Percentiles rank a stretch among this genome's conserved stretches.
phyloP scores from a whole-genome alignment of 108 stramenopile genomes.

The Poteriospumella lacustris region DNA sequence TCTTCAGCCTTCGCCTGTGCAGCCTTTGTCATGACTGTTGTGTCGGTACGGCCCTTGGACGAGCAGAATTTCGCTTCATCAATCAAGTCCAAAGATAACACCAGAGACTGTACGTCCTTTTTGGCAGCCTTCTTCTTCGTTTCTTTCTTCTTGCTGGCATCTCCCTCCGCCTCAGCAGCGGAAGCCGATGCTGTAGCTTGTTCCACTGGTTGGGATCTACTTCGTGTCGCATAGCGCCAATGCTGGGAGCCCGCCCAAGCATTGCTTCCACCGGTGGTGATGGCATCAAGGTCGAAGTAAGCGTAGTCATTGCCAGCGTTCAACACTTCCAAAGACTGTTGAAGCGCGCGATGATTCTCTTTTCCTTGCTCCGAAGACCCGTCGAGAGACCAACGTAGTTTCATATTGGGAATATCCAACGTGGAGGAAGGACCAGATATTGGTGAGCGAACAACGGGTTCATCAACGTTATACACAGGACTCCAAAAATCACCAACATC shows the following conservation, averaged over 20 bases:
- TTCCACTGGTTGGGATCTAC: neutral
- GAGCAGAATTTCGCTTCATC: neutral
- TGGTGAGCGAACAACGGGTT: neutral
- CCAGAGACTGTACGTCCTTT: neutral
- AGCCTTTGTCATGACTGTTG: neutral
- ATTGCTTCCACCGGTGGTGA: conserved; percentile 4
- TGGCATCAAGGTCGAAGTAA: neutral
- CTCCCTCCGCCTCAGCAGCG: neutral
- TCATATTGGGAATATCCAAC: no score
- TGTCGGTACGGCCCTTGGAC: neutral
- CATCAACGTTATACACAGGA: neutral
- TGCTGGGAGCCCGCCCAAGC: conserved; percentile 21
- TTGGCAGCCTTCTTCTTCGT: neutral
- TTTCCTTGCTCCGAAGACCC: no score
- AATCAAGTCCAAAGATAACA: neutral
- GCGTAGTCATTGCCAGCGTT: neutral
- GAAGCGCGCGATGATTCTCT: no score
- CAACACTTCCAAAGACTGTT: no score
- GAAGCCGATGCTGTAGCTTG: neutral
- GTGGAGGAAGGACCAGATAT: neutral
- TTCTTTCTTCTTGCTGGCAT: neutral
- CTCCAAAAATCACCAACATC: neutral
- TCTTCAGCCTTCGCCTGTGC: neutral
- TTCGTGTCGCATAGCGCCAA: neutral
- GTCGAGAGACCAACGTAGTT: no score